Evolutionary conservation across 192 early-diverging fungal species (phyloP).

Genomic region (Piromyces finnis): DNA sequence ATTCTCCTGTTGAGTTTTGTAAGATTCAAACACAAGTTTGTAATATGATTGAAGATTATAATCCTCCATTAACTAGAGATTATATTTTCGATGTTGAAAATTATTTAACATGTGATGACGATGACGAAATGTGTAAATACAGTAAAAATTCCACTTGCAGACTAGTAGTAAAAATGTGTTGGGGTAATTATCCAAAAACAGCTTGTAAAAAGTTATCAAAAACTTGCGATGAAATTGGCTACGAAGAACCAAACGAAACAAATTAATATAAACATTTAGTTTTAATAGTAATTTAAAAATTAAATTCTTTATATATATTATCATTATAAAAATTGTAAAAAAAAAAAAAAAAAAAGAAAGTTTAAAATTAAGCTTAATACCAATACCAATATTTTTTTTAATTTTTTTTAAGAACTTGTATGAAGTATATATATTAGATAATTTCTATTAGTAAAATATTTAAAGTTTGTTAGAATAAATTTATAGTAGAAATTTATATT

Average conservation of each 20-base stretch:
- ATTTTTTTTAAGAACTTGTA: too few species aligned
- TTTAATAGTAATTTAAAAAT: too few species aligned
- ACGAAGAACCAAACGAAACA: background rate
- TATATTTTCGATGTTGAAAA: background rate
- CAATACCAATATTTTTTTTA: too few species aligned
- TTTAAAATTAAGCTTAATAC: too few species aligned
- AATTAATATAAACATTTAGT: too few species aligned
- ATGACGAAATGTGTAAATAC: background rate
- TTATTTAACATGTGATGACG: background rate
- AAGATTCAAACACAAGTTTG: background rate
- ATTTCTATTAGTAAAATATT: too few species aligned
- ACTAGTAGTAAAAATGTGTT: background rate
- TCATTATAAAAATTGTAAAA: too few species aligned
- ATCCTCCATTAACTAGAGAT: background rate
- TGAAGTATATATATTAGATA: too few species aligned
- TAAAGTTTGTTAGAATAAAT: too few species aligned
- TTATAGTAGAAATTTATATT: too few species aligned
- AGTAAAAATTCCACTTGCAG: background rate
- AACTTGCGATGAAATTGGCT: background rate
- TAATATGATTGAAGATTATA: background rate
- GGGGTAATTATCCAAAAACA: background rate
- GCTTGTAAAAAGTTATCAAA: background rate
- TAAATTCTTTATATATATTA: too few species aligned
- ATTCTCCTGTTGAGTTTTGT: background rate
- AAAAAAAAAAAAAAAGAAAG: too few species aligned